Conservation (phyloP, 306 rosid genomes). For the Dalbergia oliveri region DNA sequence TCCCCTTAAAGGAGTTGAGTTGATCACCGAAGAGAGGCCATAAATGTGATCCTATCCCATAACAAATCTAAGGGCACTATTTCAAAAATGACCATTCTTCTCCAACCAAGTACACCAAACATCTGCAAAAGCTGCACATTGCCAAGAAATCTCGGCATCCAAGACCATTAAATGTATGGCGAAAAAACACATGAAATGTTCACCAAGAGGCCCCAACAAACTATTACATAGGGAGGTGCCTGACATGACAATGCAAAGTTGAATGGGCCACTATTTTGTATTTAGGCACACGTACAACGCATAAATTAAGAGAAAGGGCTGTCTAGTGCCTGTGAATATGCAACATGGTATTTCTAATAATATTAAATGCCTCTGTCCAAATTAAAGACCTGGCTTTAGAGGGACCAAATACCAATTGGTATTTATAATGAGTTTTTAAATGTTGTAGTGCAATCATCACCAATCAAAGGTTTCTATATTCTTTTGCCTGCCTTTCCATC, state of each 20-base stretch:
- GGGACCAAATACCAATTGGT: constrained; percentile 17
- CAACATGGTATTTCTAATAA: constrained; percentile 11
- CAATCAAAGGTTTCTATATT: constrained; percentile 7
- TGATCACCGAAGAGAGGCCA: background rate
- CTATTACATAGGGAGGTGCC: constrained; percentile 13
- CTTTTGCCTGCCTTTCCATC: background rate
- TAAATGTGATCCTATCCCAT: constrained; percentile 1
- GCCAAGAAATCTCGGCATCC: background rate
- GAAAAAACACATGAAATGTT: constrained; percentile 8
- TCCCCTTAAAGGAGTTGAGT: background rate
- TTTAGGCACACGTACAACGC: background rate
- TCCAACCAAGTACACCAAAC: constrained; percentile 2
- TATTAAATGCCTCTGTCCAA: background rate
- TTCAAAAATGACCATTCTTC: constrained; percentile 8
- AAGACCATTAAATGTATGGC: constrained; percentile 10
- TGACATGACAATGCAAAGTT: constrained; percentile 7
- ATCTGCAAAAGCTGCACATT: constrained; percentile 18
- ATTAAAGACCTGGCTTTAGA: constrained; percentile 4
- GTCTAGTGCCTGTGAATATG: constrained; percentile 1
- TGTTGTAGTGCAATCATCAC: background rate
- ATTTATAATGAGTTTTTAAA: constrained; percentile 22
- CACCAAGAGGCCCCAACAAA: background rate
- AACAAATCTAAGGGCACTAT: constrained; percentile 16
- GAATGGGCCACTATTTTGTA: constrained; percentile 21
- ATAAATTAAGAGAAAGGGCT: constrained; percentile 12